These are phyloP conservation scores for Fusarium transvaalense DNA, from an alignment of 2,329 filamentous ascomycete genomes.

Conservation along the genomic window DNA sequence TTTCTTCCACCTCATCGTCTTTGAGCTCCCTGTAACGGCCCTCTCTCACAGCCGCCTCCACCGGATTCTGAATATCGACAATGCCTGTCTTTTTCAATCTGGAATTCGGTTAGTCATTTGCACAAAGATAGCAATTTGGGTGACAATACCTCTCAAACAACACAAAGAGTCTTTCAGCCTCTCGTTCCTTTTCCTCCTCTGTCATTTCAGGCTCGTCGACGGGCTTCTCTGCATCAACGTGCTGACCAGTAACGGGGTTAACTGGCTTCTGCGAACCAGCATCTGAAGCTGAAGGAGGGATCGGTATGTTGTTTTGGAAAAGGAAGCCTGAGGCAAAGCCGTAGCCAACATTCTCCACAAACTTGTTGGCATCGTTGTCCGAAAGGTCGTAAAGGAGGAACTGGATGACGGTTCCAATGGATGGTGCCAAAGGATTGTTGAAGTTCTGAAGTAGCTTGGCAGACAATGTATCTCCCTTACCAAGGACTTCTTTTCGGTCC, in stretches of 20 bases:
- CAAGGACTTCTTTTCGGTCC: constrained; percentile 83
- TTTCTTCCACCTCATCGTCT: constrained; percentile 63
- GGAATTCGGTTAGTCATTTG: constrained; percentile 31
- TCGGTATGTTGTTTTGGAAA: constrained; percentile 82
- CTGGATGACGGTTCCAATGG: constrained; percentile 79
- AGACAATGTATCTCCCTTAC: constrained; percentile 78
- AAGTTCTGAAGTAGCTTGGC: constrained; percentile 83
- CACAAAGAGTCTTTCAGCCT: constrained; percentile 90
- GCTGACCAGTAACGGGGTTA: constrained; percentile 91
- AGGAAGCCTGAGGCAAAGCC: constrained; percentile 93
- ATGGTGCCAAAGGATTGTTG: constrained; percentile 77
- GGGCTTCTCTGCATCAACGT: constrained; percentile 74
- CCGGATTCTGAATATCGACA: constrained; percentile 82
- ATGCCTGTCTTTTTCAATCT: constrained; percentile 80
- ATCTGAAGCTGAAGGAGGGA: constrained; percentile 76
- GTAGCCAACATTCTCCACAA: constrained; percentile 93
- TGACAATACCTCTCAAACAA: constrained; percentile 81
- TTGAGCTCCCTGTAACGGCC: constrained; percentile 78
- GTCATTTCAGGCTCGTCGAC: constrained; percentile 80
- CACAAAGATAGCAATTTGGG: background rate
- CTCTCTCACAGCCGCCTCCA: constrained; percentile 75
- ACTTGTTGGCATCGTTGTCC: constrained; percentile 79
- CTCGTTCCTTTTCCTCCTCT: constrained; percentile 88
- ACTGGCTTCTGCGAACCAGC: constrained; percentile 60
- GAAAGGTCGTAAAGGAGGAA: constrained; percentile 89